A percentile compares a stretch with the other conserved stretches of the same genome.
phyloP scores from a whole-genome alignment of 768 basidiomycete genomes.

The Pleurotus citrinopileatus region DNA sequence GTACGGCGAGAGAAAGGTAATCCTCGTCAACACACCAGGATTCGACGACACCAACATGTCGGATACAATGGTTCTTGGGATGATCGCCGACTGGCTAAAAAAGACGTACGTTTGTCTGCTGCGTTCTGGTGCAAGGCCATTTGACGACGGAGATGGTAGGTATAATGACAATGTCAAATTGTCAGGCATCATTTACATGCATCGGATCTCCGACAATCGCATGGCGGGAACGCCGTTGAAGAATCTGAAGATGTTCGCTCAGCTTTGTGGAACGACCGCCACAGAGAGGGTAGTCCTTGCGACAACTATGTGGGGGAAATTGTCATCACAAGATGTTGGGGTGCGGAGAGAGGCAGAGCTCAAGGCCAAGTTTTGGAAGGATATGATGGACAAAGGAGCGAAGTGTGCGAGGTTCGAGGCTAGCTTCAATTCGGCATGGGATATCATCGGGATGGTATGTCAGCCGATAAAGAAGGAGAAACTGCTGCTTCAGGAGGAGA shows the following conservation, averaged over 20 bases:
- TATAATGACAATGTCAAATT: conserved; percentile 23
- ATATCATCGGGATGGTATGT: conserved; percentile 19
- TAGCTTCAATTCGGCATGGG: conserved; percentile 29
- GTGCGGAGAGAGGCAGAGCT: conserved; percentile 46
- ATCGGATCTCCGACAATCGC: conserved; percentile 49
- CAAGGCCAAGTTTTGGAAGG: conserved; percentile 47
- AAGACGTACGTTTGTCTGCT: conserved; percentile 14
- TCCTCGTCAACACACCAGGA: conserved; percentile 57
- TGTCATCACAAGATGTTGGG: conserved; percentile 27
- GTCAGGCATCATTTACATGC: conserved; percentile 45
- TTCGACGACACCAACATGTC: conserved; percentile 52
- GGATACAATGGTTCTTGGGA: conserved; percentile 45
- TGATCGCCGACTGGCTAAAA: conserved; percentile 42
- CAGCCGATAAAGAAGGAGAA: conserved; percentile 1
- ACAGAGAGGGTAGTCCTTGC: conserved; percentile 45
- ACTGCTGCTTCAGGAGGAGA: conserved; percentile 19
- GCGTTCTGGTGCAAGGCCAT: neutral
- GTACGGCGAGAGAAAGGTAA: conserved; percentile 38
- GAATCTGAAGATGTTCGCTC: conserved; percentile 46
- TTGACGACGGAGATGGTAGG: conserved; percentile 11
- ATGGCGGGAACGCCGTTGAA: conserved; percentile 41
- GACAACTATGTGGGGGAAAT: conserved; percentile 47
- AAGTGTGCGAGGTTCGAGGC: conserved; percentile 39
- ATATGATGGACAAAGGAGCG: conserved; percentile 48
- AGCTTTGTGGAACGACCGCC: conserved; percentile 42